phyloP scores from a whole-genome alignment of 2,329 filamentous ascomycete species.

The Aureobasidium sp. region DNA sequence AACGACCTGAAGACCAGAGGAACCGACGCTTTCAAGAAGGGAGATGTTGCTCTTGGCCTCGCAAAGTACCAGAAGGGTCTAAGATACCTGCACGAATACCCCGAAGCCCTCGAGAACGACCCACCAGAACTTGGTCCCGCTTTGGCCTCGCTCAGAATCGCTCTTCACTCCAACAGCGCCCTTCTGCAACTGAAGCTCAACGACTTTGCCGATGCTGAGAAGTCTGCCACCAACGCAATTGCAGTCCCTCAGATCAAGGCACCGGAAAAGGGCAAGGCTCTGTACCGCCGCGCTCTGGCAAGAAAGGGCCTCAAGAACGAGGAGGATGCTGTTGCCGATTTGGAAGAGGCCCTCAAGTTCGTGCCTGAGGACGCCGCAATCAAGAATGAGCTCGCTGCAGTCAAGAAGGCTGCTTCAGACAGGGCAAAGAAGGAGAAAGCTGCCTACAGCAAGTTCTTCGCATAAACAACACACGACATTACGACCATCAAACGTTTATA shows the following conservation, averaged over 20 bases:
- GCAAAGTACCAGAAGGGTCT: conserved; percentile 93
- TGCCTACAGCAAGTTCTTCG: conserved; percentile 87
- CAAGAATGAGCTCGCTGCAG: conserved; percentile 63
- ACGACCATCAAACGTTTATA: conserved; percentile 4
- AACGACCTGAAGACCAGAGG: conserved; percentile 83
- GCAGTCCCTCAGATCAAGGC: conserved; percentile 58
- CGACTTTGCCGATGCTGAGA: conserved; percentile 62
- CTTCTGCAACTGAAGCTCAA: conserved; percentile 77
- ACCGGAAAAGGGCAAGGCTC: conserved; percentile 79
- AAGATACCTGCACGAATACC: conserved; percentile 81
- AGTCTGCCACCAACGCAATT: conserved; percentile 66
- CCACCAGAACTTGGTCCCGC: conserved; percentile 59
- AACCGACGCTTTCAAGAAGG: conserved; percentile 83
- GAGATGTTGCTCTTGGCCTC: conserved; percentile 62
- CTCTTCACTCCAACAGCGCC: conserved; percentile 81
- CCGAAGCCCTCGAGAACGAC: conserved; percentile 61
- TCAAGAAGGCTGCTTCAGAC: conserved; percentile 69
- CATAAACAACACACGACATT: conserved; percentile 20
- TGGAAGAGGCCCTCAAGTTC: conserved; percentile 38
- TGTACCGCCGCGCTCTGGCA: conserved; percentile 77
- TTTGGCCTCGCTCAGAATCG: conserved; percentile 70
- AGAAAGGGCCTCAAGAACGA: conserved; percentile 72
- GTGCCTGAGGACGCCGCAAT: conserved; percentile 67
- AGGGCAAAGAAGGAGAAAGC: conserved; percentile 83
- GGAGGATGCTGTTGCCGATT: conserved; percentile 56